A percentile compares a stretch with the other conserved stretches of the same genome.
These are phyloP conservation scores for Cercospora brassicicola DNA, from an alignment of 2,329 filamentous ascomycete species.

Conservation along the genomic window DNA sequence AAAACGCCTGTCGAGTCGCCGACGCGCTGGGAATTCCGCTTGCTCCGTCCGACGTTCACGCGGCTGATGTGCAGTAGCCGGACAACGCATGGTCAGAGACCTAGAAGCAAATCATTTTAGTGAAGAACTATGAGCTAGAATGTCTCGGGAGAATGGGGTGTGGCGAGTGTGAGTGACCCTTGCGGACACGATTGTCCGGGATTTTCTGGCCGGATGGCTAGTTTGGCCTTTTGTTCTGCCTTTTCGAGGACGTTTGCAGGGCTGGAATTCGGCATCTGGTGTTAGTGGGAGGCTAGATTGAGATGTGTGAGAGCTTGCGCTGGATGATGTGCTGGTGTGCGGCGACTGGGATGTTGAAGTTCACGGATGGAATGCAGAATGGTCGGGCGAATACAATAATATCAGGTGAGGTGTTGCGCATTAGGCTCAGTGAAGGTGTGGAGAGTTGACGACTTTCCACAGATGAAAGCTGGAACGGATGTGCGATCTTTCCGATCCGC, in stretches of 20 bases:
- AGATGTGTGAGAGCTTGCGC: background rate
- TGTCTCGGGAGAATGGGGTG: background rate
- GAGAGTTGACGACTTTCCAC: background rate
- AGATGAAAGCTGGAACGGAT: background rate
- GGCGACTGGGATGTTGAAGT: background rate
- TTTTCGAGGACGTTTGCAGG: background rate
- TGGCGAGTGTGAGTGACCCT: background rate
- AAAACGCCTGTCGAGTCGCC: background rate
- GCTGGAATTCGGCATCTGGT: background rate
- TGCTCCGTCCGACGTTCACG: background rate
- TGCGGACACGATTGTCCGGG: background rate
- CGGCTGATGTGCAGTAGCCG: conserved; percentile 4
- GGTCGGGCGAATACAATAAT: background rate
- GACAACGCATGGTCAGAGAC: background rate
- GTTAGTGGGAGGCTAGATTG: background rate
- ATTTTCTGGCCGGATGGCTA: background rate
- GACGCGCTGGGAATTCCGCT: background rate
- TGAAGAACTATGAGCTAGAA: background rate
- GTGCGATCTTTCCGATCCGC: background rate
- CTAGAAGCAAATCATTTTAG: background rate
- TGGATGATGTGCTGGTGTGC: background rate
- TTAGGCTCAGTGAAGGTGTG: background rate
- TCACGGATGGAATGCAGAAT: background rate
- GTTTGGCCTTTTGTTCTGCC: background rate
- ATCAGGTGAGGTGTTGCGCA: background rate